Evolutionary conservation across 352 stramenopile species (phyloP), one percentile per base, ranked within the genome.

Genomic region (Phytophthora boehmeriae): DNA sequence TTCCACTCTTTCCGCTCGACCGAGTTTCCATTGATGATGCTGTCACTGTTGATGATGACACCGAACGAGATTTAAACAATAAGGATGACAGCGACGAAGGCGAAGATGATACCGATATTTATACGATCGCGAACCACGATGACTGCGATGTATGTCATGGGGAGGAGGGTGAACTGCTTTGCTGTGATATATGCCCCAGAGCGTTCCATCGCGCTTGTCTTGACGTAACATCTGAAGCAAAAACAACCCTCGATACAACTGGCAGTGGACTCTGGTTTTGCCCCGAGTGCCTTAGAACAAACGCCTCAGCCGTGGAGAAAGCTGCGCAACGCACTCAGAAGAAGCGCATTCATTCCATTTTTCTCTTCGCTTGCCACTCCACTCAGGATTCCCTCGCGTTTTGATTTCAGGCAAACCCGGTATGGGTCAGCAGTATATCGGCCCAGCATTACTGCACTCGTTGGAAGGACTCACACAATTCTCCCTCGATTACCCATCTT

Each of bases 401-500:
- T 59, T 96, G 35, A 72, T 96, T 42, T 68, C 71, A 5, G 85
- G 86, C 4, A 56, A 70, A 4, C 48, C 65, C 19, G 80, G 78
- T 8, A 94, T 92, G 80, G 85, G 86, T 1, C 85, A 95, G 32
- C 67, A 92, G 32, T 79, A 90, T 38, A 61, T 96, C 34, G 81
- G 81, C 0, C 68, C 75, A 4, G 76, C 74, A 1, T 28, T 96
- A 17, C 56, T 96, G 17, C 83, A 96, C 50, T 71, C 75, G 5
- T 63, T 96, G 20, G 88, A 96, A 47, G 80, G 82, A 8, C 57
- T 94, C 8, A 86, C 82, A 1, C 81, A 92, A 49, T 88, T 95
- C 27, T 92, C 85, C 5, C 61, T 96, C 8, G 83, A 95, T 48
- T 90, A 93, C 51, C 81, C 86, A 28, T 90, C 81, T 11, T 66